Evolutionary conservation across 805 yeast species (phyloP), one percentile per base, ranked within the genome.

Genomic region (Priceomyces carsonii): DNA sequence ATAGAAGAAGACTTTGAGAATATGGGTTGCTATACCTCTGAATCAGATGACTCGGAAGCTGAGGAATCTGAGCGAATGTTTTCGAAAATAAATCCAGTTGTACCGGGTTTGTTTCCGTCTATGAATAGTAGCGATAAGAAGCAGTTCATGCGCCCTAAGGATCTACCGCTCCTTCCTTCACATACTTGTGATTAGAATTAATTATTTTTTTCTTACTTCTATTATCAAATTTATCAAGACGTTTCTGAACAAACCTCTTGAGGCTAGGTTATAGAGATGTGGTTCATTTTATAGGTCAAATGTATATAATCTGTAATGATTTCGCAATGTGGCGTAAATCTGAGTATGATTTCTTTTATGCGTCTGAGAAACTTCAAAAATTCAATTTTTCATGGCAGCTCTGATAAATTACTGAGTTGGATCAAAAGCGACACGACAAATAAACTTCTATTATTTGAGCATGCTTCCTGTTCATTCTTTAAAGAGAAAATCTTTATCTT

Each of bases 41-140:
- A 15, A 8, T 22, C 20, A 6, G 26, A 23, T 8, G 15, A 10
- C 17, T 12, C 15, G 12, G 33, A 12, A 8, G 18, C 5, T 5
- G 10, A 17, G 6, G 8, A 8, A 10, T 5, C 5, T 26, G 29
- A 14, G 18, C n/a, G 6, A 6, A 8, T 19, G 6, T 26, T 16
- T 21, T 21, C 23, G 8, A 8, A 29, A 18, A 29, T 18, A 9
- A 34, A 64, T 30, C 63, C 61, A 3, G 47, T 63, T 3, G 63
- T 44, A 3, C 71, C 70, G 0, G 69, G 66, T 2, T 48, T 66
- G 6, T 66, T 65, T 38, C 72, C 72, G 3, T 36, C 40, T 14
- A 49, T 63, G 66, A 48, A 55, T 29, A 27, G 47, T 24, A 34
- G 42, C 22, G 60, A 57, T 38, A 44, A 38, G 17, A 38, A 32